Evolutionary conservation across 2,329 filamentous ascomycete species (phyloP), one percentile per base, ranked within the genome.

Genomic region (Teratosphaeria viscida): DNA sequence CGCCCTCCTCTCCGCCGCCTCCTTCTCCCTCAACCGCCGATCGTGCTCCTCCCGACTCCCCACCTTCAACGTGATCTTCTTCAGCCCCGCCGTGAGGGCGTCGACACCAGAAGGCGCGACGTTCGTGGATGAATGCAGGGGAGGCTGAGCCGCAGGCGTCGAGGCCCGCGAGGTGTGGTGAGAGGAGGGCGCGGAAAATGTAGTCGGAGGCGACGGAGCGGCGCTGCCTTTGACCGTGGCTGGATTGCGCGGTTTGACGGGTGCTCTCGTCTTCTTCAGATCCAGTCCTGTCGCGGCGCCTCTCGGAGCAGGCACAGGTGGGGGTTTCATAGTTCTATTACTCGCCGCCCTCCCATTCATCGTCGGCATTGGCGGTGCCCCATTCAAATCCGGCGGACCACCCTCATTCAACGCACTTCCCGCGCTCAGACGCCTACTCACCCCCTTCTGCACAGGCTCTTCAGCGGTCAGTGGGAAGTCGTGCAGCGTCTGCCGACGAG

Each of bases 51-150:
- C 82, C 26, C 78, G 78, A 0, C 81, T 76, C 0, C 81, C 81
- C 57, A 85, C 74, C 62, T 83, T 84, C 55, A 86, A 68, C 26
- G 82, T 85, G 58, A 86, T 80, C 32, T 79, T 80, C 66, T 81
- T 81, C 61, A 85, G 69, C 3, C 80, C 80, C 2, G 77, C 75
- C 1, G 80, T 75, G 29, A 85, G 69, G 19, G 73, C 74, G 53
- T 84, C 81, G 53, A 84, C 68, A 35, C 78, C 75, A 5, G 43
- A 49, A 5, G 16, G 43, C 11, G 43, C 19, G 43, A n/a, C 43
- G 11, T 49, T 19, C 8, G n/a, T 23, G 16, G n/a, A 8, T 2
- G 16, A 8, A 10, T 6, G 8, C 2, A 49, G 16, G 23, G n/a
- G 43, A 19, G 19, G 52, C 26, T 54, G 52, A 54, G 52, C 52